These are phyloP conservation scores for Batrachochytrium dendrobatidis DNA, from an alignment of 371 early-diverging fungal genomes.

Conservation along the genomic window DNA sequence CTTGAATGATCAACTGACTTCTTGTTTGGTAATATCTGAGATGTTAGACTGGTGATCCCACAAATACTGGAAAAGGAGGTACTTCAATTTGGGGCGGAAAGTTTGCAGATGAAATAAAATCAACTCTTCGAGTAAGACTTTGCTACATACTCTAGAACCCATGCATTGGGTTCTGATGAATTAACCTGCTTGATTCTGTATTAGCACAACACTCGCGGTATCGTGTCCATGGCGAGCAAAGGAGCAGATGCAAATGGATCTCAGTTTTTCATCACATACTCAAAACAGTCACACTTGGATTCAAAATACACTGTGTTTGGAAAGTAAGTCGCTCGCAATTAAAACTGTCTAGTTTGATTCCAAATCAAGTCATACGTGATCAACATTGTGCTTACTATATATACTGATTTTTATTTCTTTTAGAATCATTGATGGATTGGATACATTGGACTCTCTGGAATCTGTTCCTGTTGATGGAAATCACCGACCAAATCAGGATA, in stretches of 20 bases:
- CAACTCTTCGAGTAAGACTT: conserved; percentile 60
- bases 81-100: conserved; percentile 77
- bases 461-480: conserved; percentile 79
- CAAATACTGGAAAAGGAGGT: conserved; percentile 76
- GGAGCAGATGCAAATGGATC: conserved; percentile 88
- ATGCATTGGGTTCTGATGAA: background rate
- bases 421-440: conserved; percentile 83
- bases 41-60: conserved; percentile 90
- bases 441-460: conserved; percentile 81
- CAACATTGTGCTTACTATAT: background rate
- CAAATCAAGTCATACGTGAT: background rate
- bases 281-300: conserved; percentile 77
- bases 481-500: conserved; percentile 72
- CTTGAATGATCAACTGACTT: conserved; percentile 7
- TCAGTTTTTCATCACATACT: conserved; percentile 90
- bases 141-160: background rate
- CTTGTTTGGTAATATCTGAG: conserved; percentile 18
- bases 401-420: background rate
- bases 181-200: background rate
- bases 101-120: conserved; percentile 84
- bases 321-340: conserved; percentile 48
- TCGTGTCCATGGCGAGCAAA: conserved; percentile 90
- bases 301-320: conserved; percentile 91
- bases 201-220: conserved; percentile 79
- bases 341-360: background rate